phyloP scores from a whole-genome alignment of 495 filamentous ascomycete species.

The Talaromyces adpressus region DNA sequence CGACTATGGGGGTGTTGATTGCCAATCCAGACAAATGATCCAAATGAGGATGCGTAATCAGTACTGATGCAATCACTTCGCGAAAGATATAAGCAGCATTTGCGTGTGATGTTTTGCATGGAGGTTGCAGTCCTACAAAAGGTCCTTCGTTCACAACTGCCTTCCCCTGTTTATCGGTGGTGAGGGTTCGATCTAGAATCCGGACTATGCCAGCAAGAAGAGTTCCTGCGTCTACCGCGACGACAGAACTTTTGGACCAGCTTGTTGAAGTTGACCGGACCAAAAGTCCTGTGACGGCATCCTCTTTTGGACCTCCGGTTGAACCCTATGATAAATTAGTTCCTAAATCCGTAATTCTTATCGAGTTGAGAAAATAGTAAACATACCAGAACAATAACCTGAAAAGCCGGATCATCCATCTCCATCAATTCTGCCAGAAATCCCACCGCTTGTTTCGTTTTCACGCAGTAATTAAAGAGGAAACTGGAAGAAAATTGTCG shows the following conservation, averaged over 20 bases:
- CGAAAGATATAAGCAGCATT: conserved; percentile 76
- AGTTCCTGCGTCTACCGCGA: conserved; percentile 89
- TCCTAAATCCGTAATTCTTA: background rate
- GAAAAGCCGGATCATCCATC: conserved; percentile 46
- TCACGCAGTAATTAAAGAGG: background rate
- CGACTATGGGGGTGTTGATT: conserved; percentile 81
- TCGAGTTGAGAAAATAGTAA: conserved; percentile 5
- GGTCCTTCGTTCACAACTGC: conserved; percentile 44
- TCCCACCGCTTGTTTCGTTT: background rate
- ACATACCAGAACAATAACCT: conserved; percentile 78
- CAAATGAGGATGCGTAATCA: conserved; percentile 91
- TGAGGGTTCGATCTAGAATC: conserved; percentile 54
- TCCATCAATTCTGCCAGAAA: background rate
- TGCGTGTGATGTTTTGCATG: conserved; percentile 50
- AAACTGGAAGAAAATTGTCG: background rate
- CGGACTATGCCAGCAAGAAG: conserved; percentile 77
- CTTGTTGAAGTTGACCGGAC: conserved; percentile 70
- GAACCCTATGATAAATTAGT: conserved; percentile 54
- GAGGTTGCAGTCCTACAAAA: conserved; percentile 68
- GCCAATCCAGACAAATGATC: conserved; percentile 89
- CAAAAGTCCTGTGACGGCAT: conserved; percentile 81
- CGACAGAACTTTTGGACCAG: conserved; percentile 72
- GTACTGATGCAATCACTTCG: conserved; percentile 72
- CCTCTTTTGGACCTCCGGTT: conserved; percentile 84
- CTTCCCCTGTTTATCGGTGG: conserved; percentile 20